These are phyloP conservation scores for Dactylellina haptotyla DNA, from an alignment of 2,329 filamentous ascomycete genomes.

Conservation along the genomic window DNA sequence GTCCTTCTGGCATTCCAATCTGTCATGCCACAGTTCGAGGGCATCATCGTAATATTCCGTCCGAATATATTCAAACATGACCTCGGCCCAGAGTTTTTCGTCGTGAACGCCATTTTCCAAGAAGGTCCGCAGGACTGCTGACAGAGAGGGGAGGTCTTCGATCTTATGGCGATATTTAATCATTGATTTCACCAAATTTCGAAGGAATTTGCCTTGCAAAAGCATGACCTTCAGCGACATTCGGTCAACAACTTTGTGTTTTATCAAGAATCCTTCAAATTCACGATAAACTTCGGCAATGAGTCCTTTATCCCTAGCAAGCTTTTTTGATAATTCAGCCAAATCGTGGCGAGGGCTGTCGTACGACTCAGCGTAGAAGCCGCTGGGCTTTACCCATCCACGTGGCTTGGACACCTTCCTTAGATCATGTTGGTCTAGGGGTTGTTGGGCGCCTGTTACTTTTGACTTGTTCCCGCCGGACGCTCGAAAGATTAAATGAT, in stretches of 20 bases:
- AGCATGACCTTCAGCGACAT: constrained; percentile 33
- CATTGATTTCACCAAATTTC: constrained; percentile 4
- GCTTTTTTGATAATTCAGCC: background rate
- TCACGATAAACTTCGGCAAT: constrained; percentile 19
- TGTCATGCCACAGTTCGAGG: constrained; percentile 36
- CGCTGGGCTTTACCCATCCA: background rate
- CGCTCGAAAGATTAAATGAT: too few species aligned
- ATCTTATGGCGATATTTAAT: constrained; percentile 26
- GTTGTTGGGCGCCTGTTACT: too few species aligned
- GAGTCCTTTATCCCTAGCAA: constrained; percentile 10
- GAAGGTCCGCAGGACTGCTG: constrained; percentile 31
- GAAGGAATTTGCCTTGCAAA: constrained; percentile 22
- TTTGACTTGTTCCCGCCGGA: too few species aligned
- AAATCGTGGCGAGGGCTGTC: constrained; percentile 6
- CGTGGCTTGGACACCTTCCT: too few species aligned
- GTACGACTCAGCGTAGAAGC: background rate
- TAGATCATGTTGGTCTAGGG: too few species aligned
- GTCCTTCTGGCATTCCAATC: constrained; percentile 32
- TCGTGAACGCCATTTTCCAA: constrained; percentile 23
- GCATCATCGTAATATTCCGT: constrained; percentile 43
- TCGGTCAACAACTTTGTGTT: constrained; percentile 4
- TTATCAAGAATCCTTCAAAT: constrained; percentile 23
- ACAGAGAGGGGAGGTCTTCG: constrained; percentile 36
- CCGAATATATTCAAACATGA: constrained; percentile 50
- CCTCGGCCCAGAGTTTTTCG: constrained; percentile 46